Evolutionary conservation across 2,329 filamentous ascomycete species (phyloP).

Genomic region (Claviceps fusiformis): DNA sequence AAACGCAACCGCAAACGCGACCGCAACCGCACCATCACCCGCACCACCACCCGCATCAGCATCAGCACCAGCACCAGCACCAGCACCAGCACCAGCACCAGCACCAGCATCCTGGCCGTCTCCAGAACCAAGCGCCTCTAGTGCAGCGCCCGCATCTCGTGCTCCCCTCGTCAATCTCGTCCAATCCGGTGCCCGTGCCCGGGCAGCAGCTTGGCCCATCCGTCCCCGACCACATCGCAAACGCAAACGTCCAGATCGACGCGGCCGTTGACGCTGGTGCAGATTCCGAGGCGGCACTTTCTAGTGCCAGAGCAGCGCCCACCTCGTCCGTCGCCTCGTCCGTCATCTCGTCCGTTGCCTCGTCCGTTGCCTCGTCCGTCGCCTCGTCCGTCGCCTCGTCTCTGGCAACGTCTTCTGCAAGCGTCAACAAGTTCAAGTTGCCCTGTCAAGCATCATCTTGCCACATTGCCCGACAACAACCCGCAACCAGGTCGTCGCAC

Average conservation of each 20-base stretch:
- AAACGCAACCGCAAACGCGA: no score
- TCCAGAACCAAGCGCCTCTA: background rate
- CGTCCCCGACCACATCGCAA: constrained; percentile 10
- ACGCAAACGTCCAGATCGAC: constrained; percentile 6
- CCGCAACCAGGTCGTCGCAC: constrained; percentile 4
- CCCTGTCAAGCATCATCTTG: constrained; percentile 7
- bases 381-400: background rate
- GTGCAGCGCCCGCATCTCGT: constrained; percentile 2
- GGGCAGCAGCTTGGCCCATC: constrained; percentile 4
- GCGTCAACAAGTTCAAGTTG: background rate
- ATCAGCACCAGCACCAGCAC: background rate
- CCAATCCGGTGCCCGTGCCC: constrained; percentile 12
- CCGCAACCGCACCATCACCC: no score
- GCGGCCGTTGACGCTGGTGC: background rate
- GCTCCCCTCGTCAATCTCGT: constrained; percentile 12
- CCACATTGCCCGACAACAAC: background rate
- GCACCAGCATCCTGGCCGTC: background rate
- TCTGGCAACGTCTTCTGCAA: constrained; percentile 4
- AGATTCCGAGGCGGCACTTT: constrained; percentile 1
- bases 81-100: constrained; percentile 5
- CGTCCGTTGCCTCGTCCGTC: background rate
- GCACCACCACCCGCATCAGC: no score
- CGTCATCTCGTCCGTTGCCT: background rate
- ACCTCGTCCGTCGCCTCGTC: background rate
- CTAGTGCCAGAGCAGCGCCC: background rate